Conservation (phyloP, 352 stramenopile species). For the Globisporangium yorkense region DNA sequence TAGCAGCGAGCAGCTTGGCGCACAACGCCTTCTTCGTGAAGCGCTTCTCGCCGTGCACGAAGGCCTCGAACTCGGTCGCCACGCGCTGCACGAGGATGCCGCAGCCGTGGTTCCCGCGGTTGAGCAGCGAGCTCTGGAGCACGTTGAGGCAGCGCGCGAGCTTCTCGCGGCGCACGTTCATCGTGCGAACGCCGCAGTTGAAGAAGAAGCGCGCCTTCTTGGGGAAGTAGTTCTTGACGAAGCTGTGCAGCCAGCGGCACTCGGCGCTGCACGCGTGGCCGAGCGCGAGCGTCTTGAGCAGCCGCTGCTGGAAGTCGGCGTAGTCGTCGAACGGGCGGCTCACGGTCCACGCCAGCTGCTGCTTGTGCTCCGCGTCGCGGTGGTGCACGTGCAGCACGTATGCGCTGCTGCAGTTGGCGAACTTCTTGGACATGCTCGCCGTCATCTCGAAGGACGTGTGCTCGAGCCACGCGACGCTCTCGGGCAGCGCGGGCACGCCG, state of each 20-base stretch:
- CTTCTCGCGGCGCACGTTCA: conserved; percentile 15
- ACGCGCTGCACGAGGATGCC: conserved; percentile 25
- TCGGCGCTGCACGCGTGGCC: conserved; percentile 56
- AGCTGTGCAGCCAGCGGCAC: conserved; percentile 61
- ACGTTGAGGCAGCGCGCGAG: conserved; percentile 26
- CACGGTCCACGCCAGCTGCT: too few relatives aligned
- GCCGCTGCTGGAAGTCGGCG: conserved; percentile 33
- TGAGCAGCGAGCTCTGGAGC: conserved; percentile 26
- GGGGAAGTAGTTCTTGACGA: conserved; percentile 59
- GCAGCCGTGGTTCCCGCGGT: conserved; percentile 33
- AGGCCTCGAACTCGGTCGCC: conserved; percentile 18
- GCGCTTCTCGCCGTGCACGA: conserved; percentile 8
- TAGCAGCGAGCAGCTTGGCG: neutral
- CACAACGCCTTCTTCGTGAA: neutral
- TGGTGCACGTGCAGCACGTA: conserved; percentile 8
- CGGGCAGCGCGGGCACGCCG: neutral
- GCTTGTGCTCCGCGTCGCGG: neutral
- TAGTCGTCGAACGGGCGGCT: conserved; percentile 34
- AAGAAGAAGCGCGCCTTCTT: conserved; percentile 27
- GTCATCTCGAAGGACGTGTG: conserved; percentile 9
- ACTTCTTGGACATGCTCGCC: neutral
- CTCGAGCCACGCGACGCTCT: conserved; percentile 8
- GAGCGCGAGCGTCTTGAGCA: conserved; percentile 38
- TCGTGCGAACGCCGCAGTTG: neutral
- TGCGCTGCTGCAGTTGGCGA: conserved; percentile 1